Evolutionary conservation across 371 early-diverging fungal species (phyloP), one percentile per base, ranked within the genome.

Genomic region (Batkoa obscura): DNA sequence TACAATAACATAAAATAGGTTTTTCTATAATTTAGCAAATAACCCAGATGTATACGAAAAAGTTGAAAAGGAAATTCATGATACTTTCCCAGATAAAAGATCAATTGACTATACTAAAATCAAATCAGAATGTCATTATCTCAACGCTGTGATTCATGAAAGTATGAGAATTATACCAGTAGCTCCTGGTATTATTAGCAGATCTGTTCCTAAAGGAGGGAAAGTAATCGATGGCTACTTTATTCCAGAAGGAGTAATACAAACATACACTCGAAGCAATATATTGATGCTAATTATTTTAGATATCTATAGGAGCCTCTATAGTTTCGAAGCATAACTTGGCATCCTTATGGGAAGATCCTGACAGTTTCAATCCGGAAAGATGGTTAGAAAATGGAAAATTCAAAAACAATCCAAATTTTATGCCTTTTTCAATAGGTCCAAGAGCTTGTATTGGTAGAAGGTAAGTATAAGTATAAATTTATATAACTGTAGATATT

Each of bases 181-280:
- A 12, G 36, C 57, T 30, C 39, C 41, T 36, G 49, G 31, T 13
- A 30, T 48, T 23, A 34, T 71, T 2, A 59, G 60, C 0, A 61
- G 72, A 38, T 47, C 53, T 1, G 58, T 59, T 2, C 68, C 72
- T 0, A 31, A 55, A 13, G 57, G 52, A 0, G 72, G 72, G 3
- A 39, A 54, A 1, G 63, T 48, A 0, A 38, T 65, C 10, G 51
- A 52, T 34, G 62, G 58, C 2, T 59, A 64, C 38, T 63, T 57
- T 31, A 31, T 60, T 17, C 61, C 52, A 10, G 57, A 41, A 15
- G 58, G 58, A 17, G 57, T 56, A 56, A 35, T 15, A 47, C 15
- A 32, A 15, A 30, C 15, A 47, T 15, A 30, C 33, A 32, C 31
- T 15, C 9, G 9, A 32, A 4, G 10, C 23, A 47, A 30, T 6